These are phyloP conservation scores for Suhomyces taliae DNA, from an alignment of 1,139 yeast genomes.

Conservation along the genomic window DNA sequence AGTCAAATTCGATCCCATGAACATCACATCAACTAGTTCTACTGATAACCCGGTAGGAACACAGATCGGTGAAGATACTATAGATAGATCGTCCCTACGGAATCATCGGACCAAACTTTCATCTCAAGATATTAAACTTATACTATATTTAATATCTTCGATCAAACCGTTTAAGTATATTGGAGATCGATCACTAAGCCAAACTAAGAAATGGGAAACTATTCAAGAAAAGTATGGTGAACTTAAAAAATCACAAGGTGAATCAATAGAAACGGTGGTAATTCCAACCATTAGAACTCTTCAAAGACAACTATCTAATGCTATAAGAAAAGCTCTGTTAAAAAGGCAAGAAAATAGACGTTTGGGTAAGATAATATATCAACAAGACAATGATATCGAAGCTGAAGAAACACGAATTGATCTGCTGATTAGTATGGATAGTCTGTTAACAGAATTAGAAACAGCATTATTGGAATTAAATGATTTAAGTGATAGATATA, in stretches of 20 bases:
- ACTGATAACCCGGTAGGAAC: constrained; percentile 2
- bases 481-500: constrained; percentile 35
- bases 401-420: constrained; percentile 3
- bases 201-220: constrained; percentile 38
- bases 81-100: background rate
- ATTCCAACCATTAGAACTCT: constrained; percentile 41
- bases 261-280: constrained; percentile 12
- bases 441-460: constrained; percentile 30
- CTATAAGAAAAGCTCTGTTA: constrained; percentile 31
- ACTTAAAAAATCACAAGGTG: constrained; percentile 15
- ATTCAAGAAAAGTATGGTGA: constrained; percentile 30
- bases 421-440: constrained; percentile 16
- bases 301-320: constrained; percentile 37
- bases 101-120: constrained; percentile 29
- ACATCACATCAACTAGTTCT: constrained; percentile 4
- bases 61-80: background rate
- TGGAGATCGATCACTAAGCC: constrained; percentile 34
- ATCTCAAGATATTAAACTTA: constrained; percentile 29
- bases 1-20: background rate
- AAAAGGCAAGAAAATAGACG: constrained; percentile 13
- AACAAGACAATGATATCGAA: constrained; percentile 1
- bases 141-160: constrained; percentile 30
- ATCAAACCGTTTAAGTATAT: constrained; percentile 41
- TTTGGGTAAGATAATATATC: constrained; percentile 6
- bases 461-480: constrained; percentile 29